A percentile compares a stretch with the other conserved stretches of the same genome.
Evolutionary conservation across 306 rosid genomes (phyloP).

Genomic region (Dalbergia cultrata): DNA sequence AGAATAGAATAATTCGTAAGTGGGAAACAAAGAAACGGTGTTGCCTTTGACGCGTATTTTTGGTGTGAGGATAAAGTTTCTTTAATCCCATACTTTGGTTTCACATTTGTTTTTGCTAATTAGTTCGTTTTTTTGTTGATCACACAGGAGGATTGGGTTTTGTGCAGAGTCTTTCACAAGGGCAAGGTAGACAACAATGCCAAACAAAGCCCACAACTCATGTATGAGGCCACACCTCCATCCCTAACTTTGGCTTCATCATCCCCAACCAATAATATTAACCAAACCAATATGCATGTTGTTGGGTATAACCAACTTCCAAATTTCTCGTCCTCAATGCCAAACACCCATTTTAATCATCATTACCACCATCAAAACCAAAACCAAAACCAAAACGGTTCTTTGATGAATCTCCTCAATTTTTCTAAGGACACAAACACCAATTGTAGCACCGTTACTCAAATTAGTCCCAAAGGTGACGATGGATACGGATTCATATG

Average conservation of each 20-base stretch:
- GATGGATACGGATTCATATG: constrained; percentile 78
- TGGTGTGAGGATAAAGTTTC: constrained; percentile 46
- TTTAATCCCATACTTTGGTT: constrained; percentile 24
- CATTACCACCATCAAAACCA: constrained; percentile 37
- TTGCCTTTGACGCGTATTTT: constrained; percentile 20
- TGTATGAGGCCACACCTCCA: constrained; percentile 52
- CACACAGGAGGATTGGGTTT: constrained; percentile 98
- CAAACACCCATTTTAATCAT: constrained; percentile 45
- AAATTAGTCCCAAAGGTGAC: constrained; percentile 58
- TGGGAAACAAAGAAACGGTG: constrained; percentile 25
- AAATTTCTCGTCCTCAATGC: constrained; percentile 60
- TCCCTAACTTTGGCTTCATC: constrained; percentile 54
- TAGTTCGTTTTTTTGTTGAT: constrained; percentile 34
- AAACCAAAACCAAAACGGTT: constrained; percentile 45
- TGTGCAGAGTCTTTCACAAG: constrained; percentile 91
- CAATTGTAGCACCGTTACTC: constrained; percentile 41
- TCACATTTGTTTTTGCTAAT: constrained; percentile 46
- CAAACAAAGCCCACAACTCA: constrained; percentile 57
- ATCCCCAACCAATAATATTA: constrained; percentile 45
- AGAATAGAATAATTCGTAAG: constrained; percentile 42
- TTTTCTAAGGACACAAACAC: constrained; percentile 56
- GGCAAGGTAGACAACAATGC: constrained; percentile 65
- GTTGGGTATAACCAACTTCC: constrained; percentile 61
- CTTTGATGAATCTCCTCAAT: constrained; percentile 69
- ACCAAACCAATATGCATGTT: constrained; percentile 47